These are phyloP conservation scores for Leccinum subtestaceum DNA, from an alignment of 768 basidiomycete genomes.

Conservation along the genomic window DNA sequence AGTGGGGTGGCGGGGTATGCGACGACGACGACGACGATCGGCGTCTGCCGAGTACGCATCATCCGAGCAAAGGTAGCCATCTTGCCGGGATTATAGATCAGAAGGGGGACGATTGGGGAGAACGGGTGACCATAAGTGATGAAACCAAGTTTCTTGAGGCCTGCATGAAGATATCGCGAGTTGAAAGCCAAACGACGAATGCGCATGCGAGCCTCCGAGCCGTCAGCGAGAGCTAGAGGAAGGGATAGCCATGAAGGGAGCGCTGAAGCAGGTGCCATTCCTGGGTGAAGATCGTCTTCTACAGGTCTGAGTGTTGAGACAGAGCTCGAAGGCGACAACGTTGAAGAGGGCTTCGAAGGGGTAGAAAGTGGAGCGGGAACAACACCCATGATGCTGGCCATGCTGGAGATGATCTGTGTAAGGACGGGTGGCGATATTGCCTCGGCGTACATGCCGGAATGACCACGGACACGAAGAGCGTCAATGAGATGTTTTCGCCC, in stretches of 20 bases:
- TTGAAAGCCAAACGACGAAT: conserved; percentile 93
- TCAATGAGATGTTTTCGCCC: conserved; percentile 81
- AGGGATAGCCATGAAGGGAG: conserved; percentile 81
- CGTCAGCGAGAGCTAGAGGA: conserved; percentile 69
- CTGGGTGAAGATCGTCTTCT: conserved; percentile 56
- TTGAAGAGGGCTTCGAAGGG: conserved; percentile 22
- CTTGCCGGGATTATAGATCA: conserved; percentile 92
- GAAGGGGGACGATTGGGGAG: conserved; percentile 89
- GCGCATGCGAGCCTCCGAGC: conserved; percentile 78
- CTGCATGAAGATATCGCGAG: conserved; percentile 84
- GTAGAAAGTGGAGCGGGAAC: conserved; percentile 32
- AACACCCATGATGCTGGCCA: conserved; percentile 96
- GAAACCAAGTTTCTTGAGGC: conserved; percentile 88
- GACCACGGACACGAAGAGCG: conserved; percentile 73
- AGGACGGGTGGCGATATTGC: conserved; percentile 88
- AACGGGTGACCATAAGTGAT: conserved; percentile 92
- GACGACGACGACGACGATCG: conserved; percentile 87
- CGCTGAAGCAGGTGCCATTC: conserved; percentile 60
- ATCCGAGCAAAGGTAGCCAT: conserved; percentile 88
- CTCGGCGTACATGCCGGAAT: conserved; percentile 86
- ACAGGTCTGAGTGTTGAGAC: conserved; percentile 26
- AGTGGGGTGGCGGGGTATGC: conserved; percentile 90
- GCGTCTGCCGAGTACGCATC: conserved; percentile 75
- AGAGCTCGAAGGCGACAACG: conserved; percentile 33
- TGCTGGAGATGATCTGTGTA: conserved; percentile 86